Evolutionary conservation across 2,329 filamentous ascomycete genomes (phyloP), one percentile per base, ranked within the genome.

Genomic region (Fusarium metavorans): DNA sequence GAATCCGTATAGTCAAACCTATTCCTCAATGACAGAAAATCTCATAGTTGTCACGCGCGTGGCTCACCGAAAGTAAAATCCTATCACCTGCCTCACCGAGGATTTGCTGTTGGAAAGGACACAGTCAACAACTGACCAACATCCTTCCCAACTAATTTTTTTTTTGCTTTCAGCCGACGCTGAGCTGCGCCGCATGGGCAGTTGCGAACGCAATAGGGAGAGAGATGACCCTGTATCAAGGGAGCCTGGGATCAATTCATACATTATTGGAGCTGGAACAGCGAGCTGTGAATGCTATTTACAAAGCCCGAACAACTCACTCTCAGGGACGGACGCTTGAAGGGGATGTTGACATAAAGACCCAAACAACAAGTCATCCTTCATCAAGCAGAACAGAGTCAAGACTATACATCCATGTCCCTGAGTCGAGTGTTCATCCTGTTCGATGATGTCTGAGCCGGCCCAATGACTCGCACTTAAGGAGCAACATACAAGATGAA

Each of bases 401-500:
- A 70, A 37, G 66, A 48, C 35, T 45, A 60, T 68, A 48, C 45
- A 23, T 45, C 64, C 2, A 50, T 41, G 13, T 69, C 45, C 14
- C 64, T 59, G 23, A 25, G 54, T 13, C 25, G 58, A 35, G 57
- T 66, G 16, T 43, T 66, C 13, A 68, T 54, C 13, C 64, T 68
- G n/a, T 23, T 73, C 39, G 37, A 27, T 67, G 37, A 68, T 63
- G n/a, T 52, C 25, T 32, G 18, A 20, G 10, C 27, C 27, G 4
- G 6, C 18, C 27, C 27, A 14, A 6, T 6, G 48, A 52, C 11
- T 52, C 18, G 4, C 6, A 11, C 11, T 5, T 4, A 11, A 20
- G 5, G 25, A 54, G 27, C 48, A 54, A 32, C 27, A 20, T 20
- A 7, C 11, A 32, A 6, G 27, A 54, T 54, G 11, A 14, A 54